Base-by-base conservation (phyloP, 2,329 filamentous ascomycete genomes). In the Pseudophaeomoniella oleicola region DNA sequence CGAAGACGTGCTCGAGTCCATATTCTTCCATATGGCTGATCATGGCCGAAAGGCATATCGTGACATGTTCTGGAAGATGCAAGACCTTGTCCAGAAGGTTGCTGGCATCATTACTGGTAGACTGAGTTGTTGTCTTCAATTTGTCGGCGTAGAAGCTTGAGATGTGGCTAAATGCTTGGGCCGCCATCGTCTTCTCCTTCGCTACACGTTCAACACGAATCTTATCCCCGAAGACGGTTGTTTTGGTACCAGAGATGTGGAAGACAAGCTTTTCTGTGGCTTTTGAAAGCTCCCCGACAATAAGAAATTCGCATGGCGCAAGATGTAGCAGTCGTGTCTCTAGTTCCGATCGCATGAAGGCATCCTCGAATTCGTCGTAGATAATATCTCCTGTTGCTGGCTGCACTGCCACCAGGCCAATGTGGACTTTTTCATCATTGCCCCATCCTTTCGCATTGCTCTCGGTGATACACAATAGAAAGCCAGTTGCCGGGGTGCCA, bases 251-350 rank as follows among this genome's bases (percentile, higher is more conserved):
- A 0, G 88, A 88, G 0, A 98, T 68, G 58, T 96, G 87, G 43
- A 83, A 74, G 4, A 98, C 71, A 16, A 98, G 71, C 59, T 96
- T 96, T 30, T 96, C 85, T 0, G 87, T 94, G 1, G 85, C 83
- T 49, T 81, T 86, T 1, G 87, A 90, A 11, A 96, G 71, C 11
- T 90, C 77, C 11, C 90, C 90, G 2, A 98, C 84, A 32, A 98
- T 81, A 19, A 98, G 67, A 42, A 98, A 85, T 56, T 98, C 90
- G 58, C 87, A 94, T 0, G 90, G 90, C 0, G 88, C 85, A 45
- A 98, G 93, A 54, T 98, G 90, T 18, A 98, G 64, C 16, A 98
- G 63, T n/a, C 90, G 69, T 0, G 90, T 98, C 60, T 98, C 90
- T 19, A 98, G 81, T 54, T 98, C 90, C 49, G 80, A 86, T 34